Conservation (phyloP, 768 basidiomycete genomes). For the Tulasnella sp. region DNA sequence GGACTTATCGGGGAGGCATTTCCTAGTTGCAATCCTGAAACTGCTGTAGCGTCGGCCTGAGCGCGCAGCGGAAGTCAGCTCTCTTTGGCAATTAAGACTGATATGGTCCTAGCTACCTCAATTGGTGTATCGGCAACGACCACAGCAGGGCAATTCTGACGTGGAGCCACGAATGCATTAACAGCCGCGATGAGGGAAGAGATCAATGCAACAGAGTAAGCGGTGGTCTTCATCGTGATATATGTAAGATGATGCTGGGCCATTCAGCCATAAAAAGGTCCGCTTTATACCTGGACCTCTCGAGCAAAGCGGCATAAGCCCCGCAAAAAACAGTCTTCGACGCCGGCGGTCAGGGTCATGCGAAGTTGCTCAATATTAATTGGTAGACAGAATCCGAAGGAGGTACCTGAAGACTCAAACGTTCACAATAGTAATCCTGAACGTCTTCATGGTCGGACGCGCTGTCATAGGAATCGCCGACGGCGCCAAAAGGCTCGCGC, state of each 20-base stretch:
- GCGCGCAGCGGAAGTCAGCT: background rate
- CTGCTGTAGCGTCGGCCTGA: background rate
- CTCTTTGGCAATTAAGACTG: background rate
- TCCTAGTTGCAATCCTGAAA: background rate
- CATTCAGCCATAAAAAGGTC: background rate
- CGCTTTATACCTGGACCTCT: background rate
- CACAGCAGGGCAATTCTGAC: background rate
- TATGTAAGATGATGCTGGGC: background rate
- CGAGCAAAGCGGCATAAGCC: background rate
- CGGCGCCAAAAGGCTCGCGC: background rate
- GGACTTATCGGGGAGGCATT: background rate
- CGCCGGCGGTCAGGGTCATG: background rate
- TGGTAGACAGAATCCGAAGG: background rate
- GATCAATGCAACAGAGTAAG: background rate
- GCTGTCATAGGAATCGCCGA: background rate
- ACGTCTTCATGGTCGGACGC: background rate
- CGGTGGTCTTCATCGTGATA: conserved; percentile 1
- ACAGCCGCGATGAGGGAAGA: background rate
- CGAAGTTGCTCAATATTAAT: background rate
- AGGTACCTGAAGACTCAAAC: background rate
- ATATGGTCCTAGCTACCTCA: background rate
- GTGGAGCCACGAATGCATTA: background rate
- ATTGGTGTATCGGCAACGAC: background rate
- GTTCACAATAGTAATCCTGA: background rate
- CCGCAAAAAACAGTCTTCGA: background rate